phyloP scores from a whole-genome alignment of 148 eudicot species.

The Nyssa sinensis region DNA sequence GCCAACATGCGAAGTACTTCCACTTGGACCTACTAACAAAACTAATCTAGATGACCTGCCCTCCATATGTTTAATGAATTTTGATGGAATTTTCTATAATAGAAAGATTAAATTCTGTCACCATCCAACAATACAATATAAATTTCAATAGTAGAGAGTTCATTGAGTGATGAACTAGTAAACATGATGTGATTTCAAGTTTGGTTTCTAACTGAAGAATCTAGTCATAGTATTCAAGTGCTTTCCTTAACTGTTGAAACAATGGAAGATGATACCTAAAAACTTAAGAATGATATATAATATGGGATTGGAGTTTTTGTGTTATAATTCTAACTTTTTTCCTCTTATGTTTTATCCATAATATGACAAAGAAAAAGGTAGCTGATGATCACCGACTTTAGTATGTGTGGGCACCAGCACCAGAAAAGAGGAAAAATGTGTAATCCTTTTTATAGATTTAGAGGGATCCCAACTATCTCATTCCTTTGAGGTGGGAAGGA shows the following conservation, averaged over 20 bases:
- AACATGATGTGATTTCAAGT: neutral
- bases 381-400: neutral
- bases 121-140: neutral
- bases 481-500: too few relatives aligned
- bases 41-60: constrained; percentile 47
- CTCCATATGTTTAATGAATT: constrained; percentile 57
- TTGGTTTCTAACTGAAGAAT: neutral
- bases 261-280: too few relatives aligned
- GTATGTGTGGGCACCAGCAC: too few relatives aligned
- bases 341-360: neutral
- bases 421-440: too few relatives aligned
- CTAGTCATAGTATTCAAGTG: neutral
- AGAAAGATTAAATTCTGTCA: constrained; percentile 2
- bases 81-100: constrained; percentile 67
- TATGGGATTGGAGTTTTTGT: neutral
- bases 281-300: neutral
- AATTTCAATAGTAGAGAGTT: neutral
- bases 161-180: neutral
- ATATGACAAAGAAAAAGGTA: neutral
- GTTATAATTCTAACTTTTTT: neutral
- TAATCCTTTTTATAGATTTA: too few relatives aligned
- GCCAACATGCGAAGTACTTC: constrained; percentile 61
- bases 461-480: too few relatives aligned
- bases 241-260: neutral
- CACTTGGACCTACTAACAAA: constrained; percentile 77